Base-by-base conservation (phyloP, 805 yeast genomes). In the Pichia californica region DNA sequence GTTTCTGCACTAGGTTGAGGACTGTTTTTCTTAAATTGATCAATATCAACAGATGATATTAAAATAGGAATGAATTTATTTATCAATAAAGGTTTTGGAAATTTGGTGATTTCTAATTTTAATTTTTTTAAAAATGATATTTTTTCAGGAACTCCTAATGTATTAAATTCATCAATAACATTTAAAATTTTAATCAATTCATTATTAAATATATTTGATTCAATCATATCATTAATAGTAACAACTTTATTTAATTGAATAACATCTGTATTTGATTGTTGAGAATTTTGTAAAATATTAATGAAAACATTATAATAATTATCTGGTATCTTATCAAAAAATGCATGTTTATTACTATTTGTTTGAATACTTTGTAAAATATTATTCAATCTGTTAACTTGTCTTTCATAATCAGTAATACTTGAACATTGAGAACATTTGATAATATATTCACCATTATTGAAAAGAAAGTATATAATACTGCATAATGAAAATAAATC, bases 401-500 rank as follows among this genome's bases (percentile, higher is more conserved):
- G 70, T 55, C 79, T 79, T 60, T 76, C 85, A 46, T 82, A 83
- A 29, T 71, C 74, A 4, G 74, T 54, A 11, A 83, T 73, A 38
- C 58, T 54, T 19, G 64, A 57, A 26, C 48, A 54, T 26, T 38
- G 46, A 1, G 56, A 38, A 39, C 81, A 70, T 14, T 71, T 62
- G 7, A 76, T 52, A 27, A 84, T 34, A 2, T 71, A 69, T 7
- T 68, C 45, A 1, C 57, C 56, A 18, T 59, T 49, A 50, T 78
- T 76, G 62, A 85, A 89, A 3, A 89, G 61, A 51, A 77, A 81
- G 57, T 73, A 83, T 3, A 88, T 78, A 44, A 93, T 58, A 52
- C 86, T 73, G 1, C 95, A 98, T 10, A 93, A 56, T 0, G 96
- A 78, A 71, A 89, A 93, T 30, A 86, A 74, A 58, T 93, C 99